phyloP scores from a whole-genome alignment of 768 basidiomycete genomes.

The Psilocybe cubensis region DNA sequence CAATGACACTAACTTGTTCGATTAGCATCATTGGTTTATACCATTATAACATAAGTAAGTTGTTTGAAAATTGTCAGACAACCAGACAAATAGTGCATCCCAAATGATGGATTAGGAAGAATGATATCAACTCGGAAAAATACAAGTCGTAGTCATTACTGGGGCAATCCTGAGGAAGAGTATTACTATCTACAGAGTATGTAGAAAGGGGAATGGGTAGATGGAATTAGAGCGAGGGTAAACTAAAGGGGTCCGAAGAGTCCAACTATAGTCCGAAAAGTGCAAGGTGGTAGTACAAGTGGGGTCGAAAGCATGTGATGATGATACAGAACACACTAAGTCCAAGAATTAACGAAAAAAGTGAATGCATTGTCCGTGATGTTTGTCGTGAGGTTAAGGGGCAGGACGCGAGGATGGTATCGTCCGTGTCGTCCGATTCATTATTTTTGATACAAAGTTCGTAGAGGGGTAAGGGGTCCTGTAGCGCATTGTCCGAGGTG shows the following conservation, averaged over 20 bases:
- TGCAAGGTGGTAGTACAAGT: constrained; percentile 12
- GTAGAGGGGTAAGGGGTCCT: background rate
- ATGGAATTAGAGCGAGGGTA: constrained; percentile 3
- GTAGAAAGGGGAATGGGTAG: background rate
- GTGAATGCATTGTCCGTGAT: constrained; percentile 2
- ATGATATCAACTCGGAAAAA: too few relatives aligned
- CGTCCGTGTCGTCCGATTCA: constrained; percentile 9
- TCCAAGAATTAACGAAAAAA: constrained; percentile 12
- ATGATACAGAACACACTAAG: constrained; percentile 9
- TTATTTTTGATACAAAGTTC: constrained; percentile 6
- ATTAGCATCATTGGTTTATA: too few relatives aligned
- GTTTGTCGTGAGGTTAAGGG: background rate
- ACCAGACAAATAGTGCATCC: too few relatives aligned
- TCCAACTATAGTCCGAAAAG: constrained; percentile 9
- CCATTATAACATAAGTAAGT: too few relatives aligned
- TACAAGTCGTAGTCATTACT: background rate
- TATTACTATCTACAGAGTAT: background rate
- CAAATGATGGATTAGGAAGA: too few relatives aligned
- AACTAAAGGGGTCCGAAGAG: background rate
- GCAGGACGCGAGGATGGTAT: background rate
- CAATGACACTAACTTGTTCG: too few relatives aligned
- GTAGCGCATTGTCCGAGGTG: background rate
- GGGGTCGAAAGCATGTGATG: background rate
- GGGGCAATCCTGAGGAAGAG: background rate
- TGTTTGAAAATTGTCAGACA: too few relatives aligned